These are phyloP conservation scores for Rhynchosporium agropyri DNA, from an alignment of 2,329 filamentous ascomycete species.

Conservation along the genomic window DNA sequence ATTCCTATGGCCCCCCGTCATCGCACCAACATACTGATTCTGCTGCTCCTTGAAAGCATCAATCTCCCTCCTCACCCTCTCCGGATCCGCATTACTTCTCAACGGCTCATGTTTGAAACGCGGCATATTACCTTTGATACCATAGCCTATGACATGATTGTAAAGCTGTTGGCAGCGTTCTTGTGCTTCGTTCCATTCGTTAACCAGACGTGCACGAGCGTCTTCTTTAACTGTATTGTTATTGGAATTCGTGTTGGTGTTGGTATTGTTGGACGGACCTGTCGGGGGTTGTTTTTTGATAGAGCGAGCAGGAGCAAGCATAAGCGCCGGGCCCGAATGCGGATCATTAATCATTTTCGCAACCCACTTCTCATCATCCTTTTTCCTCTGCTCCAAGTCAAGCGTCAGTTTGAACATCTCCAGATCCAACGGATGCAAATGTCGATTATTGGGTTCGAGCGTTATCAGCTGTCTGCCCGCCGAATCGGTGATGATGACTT, in stretches of 20 bases:
- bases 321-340: not conserved
- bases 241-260: not conserved
- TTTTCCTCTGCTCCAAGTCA: not conserved
- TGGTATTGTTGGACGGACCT: not conserved
- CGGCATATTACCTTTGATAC: conserved; percentile 13
- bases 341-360: conserved; percentile 3
- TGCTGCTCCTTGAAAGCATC: conserved; percentile 7
- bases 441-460: conserved; percentile 1
- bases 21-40: conserved; percentile 8
- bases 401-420: not conserved
- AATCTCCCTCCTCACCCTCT: conserved; percentile 7
- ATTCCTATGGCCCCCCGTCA: not conserved
- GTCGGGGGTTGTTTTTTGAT: not conserved
- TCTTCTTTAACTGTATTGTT: not conserved
- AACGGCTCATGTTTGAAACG: not conserved
- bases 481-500: not conserved
- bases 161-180: conserved; percentile 11
- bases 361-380: not conserved
- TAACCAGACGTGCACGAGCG: conserved; percentile 4
- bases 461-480: conserved; percentile 1
- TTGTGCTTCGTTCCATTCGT: conserved; percentile 1
- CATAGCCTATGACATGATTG: conserved; percentile 2
- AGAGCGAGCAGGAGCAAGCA: not conserved
- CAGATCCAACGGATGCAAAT: not conserved
- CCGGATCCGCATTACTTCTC: not conserved